Evolutionary conservation across 176 grass and related monocot genomes (phyloP).

Genomic region (Triticum urartu): DNA sequence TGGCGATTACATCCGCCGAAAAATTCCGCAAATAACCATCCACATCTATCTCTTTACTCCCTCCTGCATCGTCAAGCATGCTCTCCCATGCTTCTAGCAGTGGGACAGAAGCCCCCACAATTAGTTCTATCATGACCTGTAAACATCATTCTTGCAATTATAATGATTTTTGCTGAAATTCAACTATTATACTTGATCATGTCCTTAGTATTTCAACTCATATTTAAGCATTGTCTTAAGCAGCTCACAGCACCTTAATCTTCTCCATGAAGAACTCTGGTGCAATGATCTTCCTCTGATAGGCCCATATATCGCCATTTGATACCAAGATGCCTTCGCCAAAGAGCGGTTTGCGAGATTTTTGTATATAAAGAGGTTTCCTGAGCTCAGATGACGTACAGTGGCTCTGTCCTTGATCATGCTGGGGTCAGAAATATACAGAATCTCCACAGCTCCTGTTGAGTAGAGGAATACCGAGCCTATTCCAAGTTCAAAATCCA

Average conservation of each 20-base stretch:
- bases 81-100: constrained; percentile 56
- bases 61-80: constrained; percentile 35
- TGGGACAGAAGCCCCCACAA: constrained; percentile 44
- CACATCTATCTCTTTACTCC: constrained; percentile 58
- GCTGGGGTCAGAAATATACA: neutral
- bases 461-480: constrained; percentile 15
- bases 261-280: constrained; percentile 82
- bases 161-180: neutral
- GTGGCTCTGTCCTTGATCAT: constrained; percentile 20
- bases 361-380: neutral
- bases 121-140: constrained; percentile 60
- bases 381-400: neutral
- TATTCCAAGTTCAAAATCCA: neutral
- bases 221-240: neutral
- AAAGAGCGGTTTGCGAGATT: neutral
- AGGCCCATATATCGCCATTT: constrained; percentile 37
- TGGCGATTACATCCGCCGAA: constrained; percentile 60
- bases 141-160: neutral
- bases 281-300: constrained; percentile 64
- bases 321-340: neutral
- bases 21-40: constrained; percentile 57
- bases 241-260: constrained; percentile 49
- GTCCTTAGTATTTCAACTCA: constrained; percentile 26
- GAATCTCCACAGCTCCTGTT: neutral
- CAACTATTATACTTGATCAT: neutral